A percentile compares a stretch with the other conserved stretches of the same genome.
Conservation (phyloP, 2,329 filamentous ascomycete genomes). For the Ophiosphaerella korrae region DNA sequence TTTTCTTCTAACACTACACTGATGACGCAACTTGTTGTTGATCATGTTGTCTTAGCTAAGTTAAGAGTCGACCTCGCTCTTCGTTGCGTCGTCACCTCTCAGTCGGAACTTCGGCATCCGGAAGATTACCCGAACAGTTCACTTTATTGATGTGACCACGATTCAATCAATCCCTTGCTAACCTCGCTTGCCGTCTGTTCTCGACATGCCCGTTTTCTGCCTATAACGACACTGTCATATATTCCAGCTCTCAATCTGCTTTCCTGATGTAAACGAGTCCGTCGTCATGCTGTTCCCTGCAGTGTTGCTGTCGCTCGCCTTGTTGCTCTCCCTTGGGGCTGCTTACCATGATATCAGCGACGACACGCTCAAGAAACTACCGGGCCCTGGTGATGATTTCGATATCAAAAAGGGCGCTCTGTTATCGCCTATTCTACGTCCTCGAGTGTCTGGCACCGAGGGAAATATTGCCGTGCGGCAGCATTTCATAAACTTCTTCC, state of each 20-base stretch:
- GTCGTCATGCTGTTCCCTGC: slow-evolving; percentile 23
- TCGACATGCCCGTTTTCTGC: slow-evolving; percentile 15
- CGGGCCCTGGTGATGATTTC: slow-evolving; percentile 74
- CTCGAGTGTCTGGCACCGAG: slow-evolving; percentile 84
- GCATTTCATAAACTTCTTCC: slow-evolving; percentile 88
- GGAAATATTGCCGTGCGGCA: slow-evolving; percentile 76
- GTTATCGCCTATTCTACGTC: slow-evolving; percentile 82
- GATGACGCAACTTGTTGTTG: too few species aligned
- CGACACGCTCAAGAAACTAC: slow-evolving; percentile 72
- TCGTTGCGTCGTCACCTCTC: neutral
- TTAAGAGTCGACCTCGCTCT: neutral
- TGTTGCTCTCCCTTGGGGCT: slow-evolving; percentile 32
- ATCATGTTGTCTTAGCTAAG: too few species aligned
- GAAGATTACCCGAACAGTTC: neutral
- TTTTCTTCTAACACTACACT: too few species aligned
- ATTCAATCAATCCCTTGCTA: slow-evolving; percentile 15
- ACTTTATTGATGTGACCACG: slow-evolving; percentile 23
- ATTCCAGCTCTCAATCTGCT: slow-evolving; percentile 1
- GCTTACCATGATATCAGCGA: slow-evolving; percentile 73
- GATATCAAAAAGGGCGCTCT: slow-evolving; percentile 78
- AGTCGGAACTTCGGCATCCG: neutral
- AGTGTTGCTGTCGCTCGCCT: slow-evolving; percentile 29
- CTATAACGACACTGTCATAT: slow-evolving; percentile 5
- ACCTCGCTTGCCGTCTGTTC: neutral
- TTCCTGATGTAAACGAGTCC: slow-evolving; percentile 17